Percentiles rank a stretch among this genome's conserved stretches.
These are phyloP conservation scores for Choiromyces venosus DNA, from an alignment of 495 filamentous ascomycete species.

Conservation along the genomic window DNA sequence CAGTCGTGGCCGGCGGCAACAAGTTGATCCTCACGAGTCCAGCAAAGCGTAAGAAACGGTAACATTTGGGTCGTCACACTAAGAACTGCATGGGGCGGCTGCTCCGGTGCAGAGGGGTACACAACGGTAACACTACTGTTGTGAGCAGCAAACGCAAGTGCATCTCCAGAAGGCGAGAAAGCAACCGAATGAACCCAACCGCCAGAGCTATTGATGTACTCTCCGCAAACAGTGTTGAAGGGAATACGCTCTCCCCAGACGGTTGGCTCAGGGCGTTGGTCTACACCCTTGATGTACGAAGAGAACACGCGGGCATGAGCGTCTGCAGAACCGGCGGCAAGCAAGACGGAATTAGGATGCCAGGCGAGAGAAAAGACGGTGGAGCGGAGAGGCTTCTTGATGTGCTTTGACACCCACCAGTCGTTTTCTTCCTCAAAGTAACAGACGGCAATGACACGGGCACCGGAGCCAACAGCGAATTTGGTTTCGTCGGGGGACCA, in stretches of 20 bases:
- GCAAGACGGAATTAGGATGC: constrained; percentile 94
- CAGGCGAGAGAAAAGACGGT: constrained; percentile 90
- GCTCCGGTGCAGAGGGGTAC: constrained; percentile 86
- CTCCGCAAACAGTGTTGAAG: constrained; percentile 96
- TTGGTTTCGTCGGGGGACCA: constrained; percentile 97
- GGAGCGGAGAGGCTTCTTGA: constrained; percentile 96
- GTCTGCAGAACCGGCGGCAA: constrained; percentile 91
- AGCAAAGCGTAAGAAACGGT: constrained; percentile 85
- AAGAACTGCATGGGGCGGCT: constrained; percentile 80
- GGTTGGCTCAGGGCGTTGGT: constrained; percentile 76
- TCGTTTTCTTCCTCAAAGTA: constrained; percentile 99
- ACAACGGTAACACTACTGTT: constrained; percentile 95
- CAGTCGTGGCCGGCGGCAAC: constrained; percentile 96
- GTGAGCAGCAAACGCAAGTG: constrained; percentile 83
- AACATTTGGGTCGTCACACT: constrained; percentile 83
- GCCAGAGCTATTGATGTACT: constrained; percentile 88
- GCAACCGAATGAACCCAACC: constrained; percentile 90
- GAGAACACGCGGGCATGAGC: constrained; percentile 96
- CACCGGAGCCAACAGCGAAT: constrained; percentile 94
- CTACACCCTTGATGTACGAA: constrained; percentile 89
- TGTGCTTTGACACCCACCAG: constrained; percentile 99
- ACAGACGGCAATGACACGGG: constrained; percentile 92
- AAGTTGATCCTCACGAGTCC: constrained; percentile 88
- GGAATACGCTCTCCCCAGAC: constrained; percentile 93
- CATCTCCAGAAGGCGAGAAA: constrained; percentile 87